These are phyloP conservation scores for Pythium guiyangense DNA, from an alignment of 352 stramenopile species.

Conservation along the genomic window DNA sequence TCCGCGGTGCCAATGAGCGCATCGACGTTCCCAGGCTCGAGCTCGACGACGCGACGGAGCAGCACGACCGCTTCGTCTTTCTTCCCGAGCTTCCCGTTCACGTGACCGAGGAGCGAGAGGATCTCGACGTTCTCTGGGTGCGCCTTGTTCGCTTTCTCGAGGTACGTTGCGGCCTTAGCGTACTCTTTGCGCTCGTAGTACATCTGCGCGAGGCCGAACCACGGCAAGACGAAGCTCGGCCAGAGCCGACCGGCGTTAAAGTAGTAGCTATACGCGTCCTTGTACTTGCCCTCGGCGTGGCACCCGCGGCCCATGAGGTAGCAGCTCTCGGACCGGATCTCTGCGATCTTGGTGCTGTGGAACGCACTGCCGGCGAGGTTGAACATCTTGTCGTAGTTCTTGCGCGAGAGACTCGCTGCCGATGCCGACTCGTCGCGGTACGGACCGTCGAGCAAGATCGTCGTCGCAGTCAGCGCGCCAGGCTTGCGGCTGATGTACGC, in stretches of 20 bases:
- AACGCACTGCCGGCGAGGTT: slow-evolving; percentile 85
- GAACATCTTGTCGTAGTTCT: slow-evolving; percentile 91
- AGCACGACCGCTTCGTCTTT: slow-evolving; percentile 76
- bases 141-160: slow-evolving; percentile 88
- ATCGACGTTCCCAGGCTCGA: slow-evolving; percentile 84
- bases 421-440: slow-evolving; percentile 74
- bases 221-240: slow-evolving; percentile 83
- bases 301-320: slow-evolving; percentile 96
- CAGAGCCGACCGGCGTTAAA: slow-evolving; percentile 89
- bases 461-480: slow-evolving; percentile 53
- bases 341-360: slow-evolving; percentile 84
- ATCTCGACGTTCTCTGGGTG: slow-evolving; percentile 88
- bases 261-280: slow-evolving; percentile 96
- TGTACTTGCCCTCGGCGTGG: slow-evolving; percentile 92
- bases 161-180: slow-evolving; percentile 74
- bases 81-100: slow-evolving; percentile 80
- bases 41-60: slow-evolving; percentile 77
- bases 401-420: slow-evolving; percentile 65
- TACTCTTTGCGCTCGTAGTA: slow-evolving; percentile 87
- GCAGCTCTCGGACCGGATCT: slow-evolving; percentile 95
- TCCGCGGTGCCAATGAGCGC: slow-evolving; percentile 80
- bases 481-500: slow-evolving; percentile 78
- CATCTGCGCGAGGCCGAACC: slow-evolving; percentile 87
- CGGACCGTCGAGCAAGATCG: slow-evolving; percentile 69
- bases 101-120: slow-evolving; percentile 70